Evolutionary conservation across 371 early-diverging fungal species (phyloP).

Genomic region (Nematocida sp.): DNA sequence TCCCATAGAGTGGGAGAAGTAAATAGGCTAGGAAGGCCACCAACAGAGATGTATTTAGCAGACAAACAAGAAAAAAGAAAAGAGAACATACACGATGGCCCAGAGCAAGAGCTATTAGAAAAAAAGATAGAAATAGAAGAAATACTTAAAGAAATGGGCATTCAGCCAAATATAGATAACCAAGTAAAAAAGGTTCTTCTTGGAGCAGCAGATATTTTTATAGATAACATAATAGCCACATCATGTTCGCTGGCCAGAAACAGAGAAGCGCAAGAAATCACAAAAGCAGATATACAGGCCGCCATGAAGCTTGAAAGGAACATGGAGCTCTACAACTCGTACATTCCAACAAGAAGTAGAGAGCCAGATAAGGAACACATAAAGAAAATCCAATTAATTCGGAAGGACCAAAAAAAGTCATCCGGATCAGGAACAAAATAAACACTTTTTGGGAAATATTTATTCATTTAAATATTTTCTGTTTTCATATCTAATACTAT

Average conservation of each 20-base stretch:
- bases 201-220: slow-evolving; percentile 39
- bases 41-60: neutral
- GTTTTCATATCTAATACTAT: too few species aligned
- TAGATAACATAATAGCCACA: slow-evolving; percentile 43
- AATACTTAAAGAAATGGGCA: slow-evolving; percentile 41
- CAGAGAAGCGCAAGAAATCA: slow-evolving; percentile 16
- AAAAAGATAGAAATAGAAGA: slow-evolving; percentile 25
- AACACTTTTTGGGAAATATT: neutral
- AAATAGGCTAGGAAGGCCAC: neutral
- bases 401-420: slow-evolving; percentile 31
- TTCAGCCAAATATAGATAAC: slow-evolving; percentile 7
- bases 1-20: neutral
- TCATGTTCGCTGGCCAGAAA: slow-evolving; percentile 49
- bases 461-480: neutral
- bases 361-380: slow-evolving; percentile 49
- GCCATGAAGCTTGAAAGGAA: slow-evolving; percentile 39
- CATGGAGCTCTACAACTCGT: slow-evolving; percentile 29
- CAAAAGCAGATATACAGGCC: slow-evolving; percentile 48
- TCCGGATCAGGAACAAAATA: neutral
- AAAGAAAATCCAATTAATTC: slow-evolving; percentile 22
- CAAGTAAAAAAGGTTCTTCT: slow-evolving; percentile 16
- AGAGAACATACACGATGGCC: slow-evolving; percentile 3
- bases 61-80: slow-evolving; percentile 4
- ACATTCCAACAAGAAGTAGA: neutral
- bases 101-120: slow-evolving; percentile 28